phyloP scores from a whole-genome alignment of 2,329 filamentous ascomycete genomes.

The Colletotrichum simmondsii region DNA sequence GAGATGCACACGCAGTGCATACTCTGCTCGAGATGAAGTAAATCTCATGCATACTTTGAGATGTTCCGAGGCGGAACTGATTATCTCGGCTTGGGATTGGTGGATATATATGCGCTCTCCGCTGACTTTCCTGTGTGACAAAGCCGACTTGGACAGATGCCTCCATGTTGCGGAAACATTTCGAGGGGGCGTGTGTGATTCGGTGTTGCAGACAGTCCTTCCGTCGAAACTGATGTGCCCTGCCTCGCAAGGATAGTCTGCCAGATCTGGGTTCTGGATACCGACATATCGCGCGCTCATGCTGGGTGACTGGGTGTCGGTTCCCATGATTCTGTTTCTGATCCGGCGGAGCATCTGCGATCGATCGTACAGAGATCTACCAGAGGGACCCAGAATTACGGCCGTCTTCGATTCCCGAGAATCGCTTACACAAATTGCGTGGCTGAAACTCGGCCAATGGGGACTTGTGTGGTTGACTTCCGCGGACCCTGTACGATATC shows the following conservation, averaged over 20 bases:
- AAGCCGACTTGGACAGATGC: not conserved
- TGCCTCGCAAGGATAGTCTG: not conserved
- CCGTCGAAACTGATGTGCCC: too few relatives aligned
- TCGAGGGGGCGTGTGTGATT: not conserved
- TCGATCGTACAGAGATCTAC: slow-evolving; percentile 26
- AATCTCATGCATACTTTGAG: too few relatives aligned
- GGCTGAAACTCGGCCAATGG: slow-evolving; percentile 20
- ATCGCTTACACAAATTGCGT: slow-evolving; percentile 28
- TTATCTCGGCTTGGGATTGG: slow-evolving; percentile 9
- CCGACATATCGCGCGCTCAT: not conserved
- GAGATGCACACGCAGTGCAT: not conserved
- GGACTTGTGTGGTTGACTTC: not conserved
- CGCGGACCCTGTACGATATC: not conserved
- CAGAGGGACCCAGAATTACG: not conserved
- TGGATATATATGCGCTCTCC: not conserved
- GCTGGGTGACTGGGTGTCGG: not conserved
- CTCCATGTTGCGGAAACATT: not conserved
- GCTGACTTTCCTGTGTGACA: not conserved
- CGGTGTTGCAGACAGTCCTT: not conserved
- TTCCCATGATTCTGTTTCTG: slow-evolving; percentile 11
- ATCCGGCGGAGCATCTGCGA: slow-evolving; percentile 17
- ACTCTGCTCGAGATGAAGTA: not conserved
- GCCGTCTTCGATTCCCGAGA: slow-evolving; percentile 8
- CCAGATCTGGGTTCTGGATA: slow-evolving; percentile 2
- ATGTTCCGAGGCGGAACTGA: not conserved